These are phyloP conservation scores for Myotisia sp. DNA, from an alignment of 2,329 filamentous ascomycete genomes.

Conservation along the genomic window DNA sequence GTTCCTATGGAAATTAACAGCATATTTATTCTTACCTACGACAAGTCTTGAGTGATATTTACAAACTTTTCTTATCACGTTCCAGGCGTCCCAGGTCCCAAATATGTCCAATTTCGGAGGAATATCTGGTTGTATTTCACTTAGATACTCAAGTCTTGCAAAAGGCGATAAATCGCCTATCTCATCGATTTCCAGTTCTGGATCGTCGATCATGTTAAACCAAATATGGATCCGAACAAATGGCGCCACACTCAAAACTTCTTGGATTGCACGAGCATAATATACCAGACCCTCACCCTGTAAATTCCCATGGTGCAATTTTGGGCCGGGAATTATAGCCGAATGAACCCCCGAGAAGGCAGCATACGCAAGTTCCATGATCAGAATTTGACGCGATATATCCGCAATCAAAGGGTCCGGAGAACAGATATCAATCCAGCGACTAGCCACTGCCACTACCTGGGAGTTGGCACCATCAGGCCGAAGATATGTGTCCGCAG, in stretches of 20 bases:
- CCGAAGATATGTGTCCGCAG: conserved; percentile 48
- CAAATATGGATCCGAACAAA: conserved; percentile 70
- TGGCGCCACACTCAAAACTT: conserved; percentile 58
- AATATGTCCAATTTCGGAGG: conserved; percentile 51
- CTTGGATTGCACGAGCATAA: conserved; percentile 71
- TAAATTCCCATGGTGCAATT: conserved; percentile 43
- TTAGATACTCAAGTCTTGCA: conserved; percentile 28
- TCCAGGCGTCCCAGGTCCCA: conserved; percentile 86
- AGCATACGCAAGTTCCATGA: conserved; percentile 84
- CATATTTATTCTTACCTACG: conserved; percentile 52
- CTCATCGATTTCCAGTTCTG: conserved; percentile 37
- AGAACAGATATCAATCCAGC: conserved; percentile 85
- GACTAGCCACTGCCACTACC: conserved; percentile 64
- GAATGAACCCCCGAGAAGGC: conserved; percentile 85
- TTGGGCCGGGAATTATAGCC: conserved; percentile 67
- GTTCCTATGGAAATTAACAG: neutral
- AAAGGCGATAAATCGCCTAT: conserved; percentile 33
- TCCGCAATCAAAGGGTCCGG: conserved; percentile 68
- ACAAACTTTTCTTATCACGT: conserved; percentile 70
- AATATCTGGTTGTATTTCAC: conserved; percentile 18
- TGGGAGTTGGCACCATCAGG: conserved; percentile 70
- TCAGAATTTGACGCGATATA: conserved; percentile 77
- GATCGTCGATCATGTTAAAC: conserved; percentile 67
- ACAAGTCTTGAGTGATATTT: conserved; percentile 68
- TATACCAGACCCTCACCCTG: conserved; percentile 44